Evolutionary conservation across 2,329 filamentous ascomycete species (phyloP), one percentile per base, ranked within the genome.

Genomic region (Cytospora leucostoma): DNA sequence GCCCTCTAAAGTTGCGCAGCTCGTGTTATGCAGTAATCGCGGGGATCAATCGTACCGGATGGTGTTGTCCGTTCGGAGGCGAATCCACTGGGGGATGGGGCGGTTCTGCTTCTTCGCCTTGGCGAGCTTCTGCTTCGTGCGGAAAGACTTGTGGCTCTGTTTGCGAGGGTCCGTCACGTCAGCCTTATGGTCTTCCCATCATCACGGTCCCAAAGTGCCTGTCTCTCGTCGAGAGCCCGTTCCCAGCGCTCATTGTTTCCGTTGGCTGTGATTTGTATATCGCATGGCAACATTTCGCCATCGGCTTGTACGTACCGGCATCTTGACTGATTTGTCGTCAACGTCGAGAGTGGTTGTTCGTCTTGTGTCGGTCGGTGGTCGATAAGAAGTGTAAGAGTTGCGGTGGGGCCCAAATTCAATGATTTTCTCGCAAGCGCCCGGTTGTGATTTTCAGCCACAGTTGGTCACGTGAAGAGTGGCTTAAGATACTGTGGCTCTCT

Each of bases 71-170:
- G 95, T 98, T 81, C 94, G 90, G 78, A 99, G 89, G 80, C 95
- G 91, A 81, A 99, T 98, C 95, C 95, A 99, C 88, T 99, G 95
- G 72, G 95, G 95, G 80, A 99, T 97, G 75, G 95, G 95, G 81
- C 95, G 91, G 90, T 99, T 99, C 88, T 98, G 94, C 89, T 97
- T 98, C 88, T 98, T 94, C 80, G 95, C 95, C 88, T 94, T 97
- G 80, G 95, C 95, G 86, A 99, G 93, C 95, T 99, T 99, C 84
- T 96, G 91, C 93, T 99, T 99, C 84, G 93, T 97, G 82, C 93
- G 91, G 93, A 99, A 99, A 80, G 93, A 92, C 90, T 99, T 99
- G 87, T 99, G 93, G 90, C 90, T 94, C 94, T 98, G 80, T 78
- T 56, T 53, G 65, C 67, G 63, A 50, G 35, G 64, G 52, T 64